A percentile compares a stretch with the other conserved stretches of the same genome.
phyloP scores from a whole-genome alignment of 139 green algal species.

The Chlamydomonas sp. region DNA sequence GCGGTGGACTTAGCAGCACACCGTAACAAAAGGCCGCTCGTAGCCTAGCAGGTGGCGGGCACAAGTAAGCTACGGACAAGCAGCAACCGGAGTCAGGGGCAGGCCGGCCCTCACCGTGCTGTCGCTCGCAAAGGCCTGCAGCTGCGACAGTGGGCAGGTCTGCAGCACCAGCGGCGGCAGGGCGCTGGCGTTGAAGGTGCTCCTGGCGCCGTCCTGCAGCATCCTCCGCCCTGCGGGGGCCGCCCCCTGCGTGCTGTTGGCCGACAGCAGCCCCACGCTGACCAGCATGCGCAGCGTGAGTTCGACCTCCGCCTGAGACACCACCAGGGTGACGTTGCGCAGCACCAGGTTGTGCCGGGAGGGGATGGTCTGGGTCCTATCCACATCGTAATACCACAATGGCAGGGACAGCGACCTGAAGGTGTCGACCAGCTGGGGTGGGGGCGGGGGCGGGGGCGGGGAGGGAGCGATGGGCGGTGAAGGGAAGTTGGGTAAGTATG shows the following conservation, averaged over 20 bases:
- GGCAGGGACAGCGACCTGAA: not conserved
- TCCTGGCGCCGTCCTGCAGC: not conserved
- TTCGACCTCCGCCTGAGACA: not conserved
- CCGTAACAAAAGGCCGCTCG: not conserved
- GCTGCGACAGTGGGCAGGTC: not conserved
- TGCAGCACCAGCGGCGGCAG: not conserved
- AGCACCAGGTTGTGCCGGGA: not conserved
- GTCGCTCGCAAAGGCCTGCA: not conserved
- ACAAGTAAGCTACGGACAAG: not conserved
- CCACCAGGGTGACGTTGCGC: not conserved
- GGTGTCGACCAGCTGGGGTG: not conserved
- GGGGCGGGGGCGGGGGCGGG: not conserved
- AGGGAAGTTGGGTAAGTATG: not conserved
- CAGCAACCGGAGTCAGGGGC: not conserved
- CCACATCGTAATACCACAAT: conserved; percentile 5
- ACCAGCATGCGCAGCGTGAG: not conserved
- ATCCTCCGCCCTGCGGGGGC: not conserved
- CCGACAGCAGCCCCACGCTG: not conserved
- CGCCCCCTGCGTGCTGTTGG: not conserved
- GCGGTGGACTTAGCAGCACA: no score
- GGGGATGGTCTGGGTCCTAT: not conserved
- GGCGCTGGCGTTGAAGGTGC: not conserved
- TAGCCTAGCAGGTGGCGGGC: not conserved
- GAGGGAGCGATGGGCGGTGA: not conserved
- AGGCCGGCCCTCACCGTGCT: not conserved